These are phyloP conservation scores for Eutypella sp. DNA, from an alignment of 2,329 filamentous ascomycete genomes.

Conservation along the genomic window DNA sequence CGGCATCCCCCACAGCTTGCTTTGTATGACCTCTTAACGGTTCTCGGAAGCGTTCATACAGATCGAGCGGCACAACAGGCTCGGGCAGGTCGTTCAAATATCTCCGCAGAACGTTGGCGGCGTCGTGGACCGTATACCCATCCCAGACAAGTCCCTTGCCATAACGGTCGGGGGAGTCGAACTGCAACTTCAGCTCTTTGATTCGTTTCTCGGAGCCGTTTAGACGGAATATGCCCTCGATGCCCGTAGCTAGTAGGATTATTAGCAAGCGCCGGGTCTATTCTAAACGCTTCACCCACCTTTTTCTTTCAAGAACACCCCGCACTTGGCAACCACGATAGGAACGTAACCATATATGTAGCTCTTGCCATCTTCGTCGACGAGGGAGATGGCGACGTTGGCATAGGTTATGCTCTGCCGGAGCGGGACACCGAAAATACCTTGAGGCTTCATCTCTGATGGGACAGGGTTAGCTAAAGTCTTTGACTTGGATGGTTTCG, in stretches of 20 bases:
- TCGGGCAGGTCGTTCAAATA: constrained; percentile 96
- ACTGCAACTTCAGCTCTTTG: constrained; percentile 87
- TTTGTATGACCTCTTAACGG: constrained; percentile 69
- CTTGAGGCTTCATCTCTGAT: constrained; percentile 51
- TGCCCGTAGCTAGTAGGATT: constrained; percentile 66
- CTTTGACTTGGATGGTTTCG: constrained; percentile 18
- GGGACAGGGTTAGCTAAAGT: constrained; percentile 9
- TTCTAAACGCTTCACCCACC: constrained; percentile 50
- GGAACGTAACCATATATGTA: constrained; percentile 99
- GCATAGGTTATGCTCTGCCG: constrained; percentile 95
- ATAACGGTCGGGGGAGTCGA: constrained; percentile 92
- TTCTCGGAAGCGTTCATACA: constrained; percentile 87
- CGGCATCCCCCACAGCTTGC: constrained; percentile 66
- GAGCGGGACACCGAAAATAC: constrained; percentile 92
- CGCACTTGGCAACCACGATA: constrained; percentile 97
- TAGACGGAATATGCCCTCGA: constrained; percentile 94
- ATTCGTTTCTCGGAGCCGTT: constrained; percentile 97
- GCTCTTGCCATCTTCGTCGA: constrained; percentile 86
- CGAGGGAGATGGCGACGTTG: constrained; percentile 94
- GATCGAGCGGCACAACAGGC: constrained; percentile 88
- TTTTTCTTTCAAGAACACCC: constrained; percentile 96
- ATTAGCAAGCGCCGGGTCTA: constrained; percentile 15
- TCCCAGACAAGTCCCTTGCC: constrained; percentile 97
- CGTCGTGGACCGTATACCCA: constrained; percentile 97
- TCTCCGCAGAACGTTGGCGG: constrained; percentile 88